Evolutionary conservation across 768 basidiomycete species (phyloP).

Genomic region (Collybia mongolica): DNA sequence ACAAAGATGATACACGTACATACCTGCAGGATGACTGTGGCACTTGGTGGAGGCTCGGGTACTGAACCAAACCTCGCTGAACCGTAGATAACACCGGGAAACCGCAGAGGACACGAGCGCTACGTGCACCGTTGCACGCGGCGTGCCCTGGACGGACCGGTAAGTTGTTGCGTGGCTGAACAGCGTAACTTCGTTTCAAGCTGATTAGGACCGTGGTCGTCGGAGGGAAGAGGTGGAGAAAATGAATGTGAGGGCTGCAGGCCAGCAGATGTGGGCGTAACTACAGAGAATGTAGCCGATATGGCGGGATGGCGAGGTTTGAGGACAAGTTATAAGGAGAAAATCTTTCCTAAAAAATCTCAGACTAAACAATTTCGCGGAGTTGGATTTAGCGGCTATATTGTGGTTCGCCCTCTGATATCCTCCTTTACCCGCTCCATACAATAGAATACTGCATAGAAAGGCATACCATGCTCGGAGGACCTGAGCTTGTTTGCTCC

Average conservation of each 20-base stretch:
- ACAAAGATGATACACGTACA: constrained; percentile 1
- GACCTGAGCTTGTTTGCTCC: no score
- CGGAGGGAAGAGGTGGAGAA: neutral
- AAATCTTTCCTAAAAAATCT: neutral
- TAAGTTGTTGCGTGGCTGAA: no score
- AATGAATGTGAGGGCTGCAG: neutral
- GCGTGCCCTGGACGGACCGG: neutral
- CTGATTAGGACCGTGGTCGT: no score
- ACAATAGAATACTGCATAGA: no score
- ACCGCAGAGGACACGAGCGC: neutral
- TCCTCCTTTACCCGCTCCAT: no score
- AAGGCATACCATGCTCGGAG: no score
- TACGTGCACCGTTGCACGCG: neutral
- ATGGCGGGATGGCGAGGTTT: neutral
- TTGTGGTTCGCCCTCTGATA: no score
- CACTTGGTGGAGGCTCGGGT: neutral
- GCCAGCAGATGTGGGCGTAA: neutral
- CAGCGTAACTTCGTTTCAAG: no score
- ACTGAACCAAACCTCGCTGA: neutral
- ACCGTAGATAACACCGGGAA: neutral
- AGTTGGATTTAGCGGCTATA: neutral
- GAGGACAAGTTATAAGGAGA: constrained; percentile 2
- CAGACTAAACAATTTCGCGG: neutral
- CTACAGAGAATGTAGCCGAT: neutral
- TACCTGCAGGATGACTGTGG: constrained; percentile 1